phyloP scores from a whole-genome alignment of 306 rosid species.

The Acacia melanoxylon region DNA sequence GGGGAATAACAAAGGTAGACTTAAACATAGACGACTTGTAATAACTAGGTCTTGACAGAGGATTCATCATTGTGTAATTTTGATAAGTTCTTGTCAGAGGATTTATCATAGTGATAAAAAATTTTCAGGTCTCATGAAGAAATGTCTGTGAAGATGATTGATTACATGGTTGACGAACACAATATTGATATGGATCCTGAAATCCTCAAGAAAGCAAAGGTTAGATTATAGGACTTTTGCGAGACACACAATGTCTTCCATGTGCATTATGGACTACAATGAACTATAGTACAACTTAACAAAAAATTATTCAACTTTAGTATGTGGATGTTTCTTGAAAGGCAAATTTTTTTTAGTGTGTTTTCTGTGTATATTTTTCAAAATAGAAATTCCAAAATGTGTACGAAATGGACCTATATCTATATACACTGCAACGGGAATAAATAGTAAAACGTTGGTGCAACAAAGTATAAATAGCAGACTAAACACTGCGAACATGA shows the following conservation, averaged over 20 bases:
- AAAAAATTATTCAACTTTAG: neutral
- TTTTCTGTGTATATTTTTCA: neutral
- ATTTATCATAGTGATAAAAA: neutral
- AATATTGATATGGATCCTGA: constrained; percentile 44
- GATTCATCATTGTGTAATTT: no score
- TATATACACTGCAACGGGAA: neutral
- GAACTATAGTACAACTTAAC: neutral
- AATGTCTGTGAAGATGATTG: constrained; percentile 54
- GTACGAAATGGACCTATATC: constrained; percentile 6
- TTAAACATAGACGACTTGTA: neutral
- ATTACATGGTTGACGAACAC: constrained; percentile 52
- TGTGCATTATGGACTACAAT: neutral
- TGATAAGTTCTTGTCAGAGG: neutral
- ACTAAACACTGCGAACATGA: neutral
- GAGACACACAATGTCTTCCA: neutral
- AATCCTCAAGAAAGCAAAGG: constrained; percentile 48
- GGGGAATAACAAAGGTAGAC: neutral
- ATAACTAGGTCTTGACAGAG: neutral
- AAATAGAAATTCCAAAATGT: constrained; percentile 18
- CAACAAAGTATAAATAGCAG: neutral
- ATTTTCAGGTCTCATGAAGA: constrained; percentile 52
- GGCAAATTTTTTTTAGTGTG: neutral
- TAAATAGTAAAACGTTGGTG: neutral
- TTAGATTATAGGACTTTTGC: neutral
- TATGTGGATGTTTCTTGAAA: neutral